Base-by-base conservation (phyloP, 228 moss, liverwort and hornwort genomes). In the Sphagnum fallax region DNA sequence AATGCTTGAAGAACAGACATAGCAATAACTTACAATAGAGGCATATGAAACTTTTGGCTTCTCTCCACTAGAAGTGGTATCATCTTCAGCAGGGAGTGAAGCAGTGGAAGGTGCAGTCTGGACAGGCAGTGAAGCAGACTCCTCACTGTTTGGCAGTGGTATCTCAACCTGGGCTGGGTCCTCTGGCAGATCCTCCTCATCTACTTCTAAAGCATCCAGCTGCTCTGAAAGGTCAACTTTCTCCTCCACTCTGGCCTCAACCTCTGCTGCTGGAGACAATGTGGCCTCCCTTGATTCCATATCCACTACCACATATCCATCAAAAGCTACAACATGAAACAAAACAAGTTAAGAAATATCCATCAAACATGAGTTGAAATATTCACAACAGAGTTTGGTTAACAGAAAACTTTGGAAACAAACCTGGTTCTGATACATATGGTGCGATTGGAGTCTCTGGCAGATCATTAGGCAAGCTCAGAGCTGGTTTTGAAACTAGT, bases 261-360 rank as follows among this genome's bases (percentile, higher is more conserved):
- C 78, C 8, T 90, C 82, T 53, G 62, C 72, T 2, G 6, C 6
- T 10, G 77, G 77, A 50, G 74, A 60, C 50, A 90, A 77, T 5
- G 85, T 16, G 4, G 83, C 60, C 53, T 90, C 87, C 67, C 80
- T 80, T 49, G 70, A 79, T 71, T 93, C 90, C 8, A 82, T 82
- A 48, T 98, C 91, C 4, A 71, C 71, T 6, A 8, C 4, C 55
- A 55, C 12, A 55, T 8, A 77, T 66, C 85, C 83, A 68, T 79
- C 82, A 73, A 76, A 60, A 70, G 57, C 86, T 80, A 68, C 1
- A 49, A 63, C 48, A 3, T 16, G 16, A 61, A 49, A 1, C 50
- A 16, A 50, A 14, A 50, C 58, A 75, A n/a, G 6, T 47, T 14
- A 61, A 4, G 60, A 8, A 8, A 55, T 8, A 8, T 8, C 55